Evolutionary conservation across 345 rosid species (phyloP).

Genomic region (Moricandia moricandioides): DNA sequence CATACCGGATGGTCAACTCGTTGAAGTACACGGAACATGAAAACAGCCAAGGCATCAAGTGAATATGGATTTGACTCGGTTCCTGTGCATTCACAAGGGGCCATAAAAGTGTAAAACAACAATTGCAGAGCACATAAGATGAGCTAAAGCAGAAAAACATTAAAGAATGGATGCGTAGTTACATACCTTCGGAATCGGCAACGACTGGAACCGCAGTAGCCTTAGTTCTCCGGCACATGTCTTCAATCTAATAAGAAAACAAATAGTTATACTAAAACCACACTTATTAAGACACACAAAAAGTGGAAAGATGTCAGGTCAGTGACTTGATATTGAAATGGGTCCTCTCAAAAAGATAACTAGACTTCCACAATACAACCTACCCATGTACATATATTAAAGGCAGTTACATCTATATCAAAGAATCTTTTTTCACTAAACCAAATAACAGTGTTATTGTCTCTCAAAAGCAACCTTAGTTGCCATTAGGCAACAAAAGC

Average conservation of each 20-base stretch:
- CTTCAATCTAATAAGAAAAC: constrained; percentile 61
- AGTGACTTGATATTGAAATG: background rate
- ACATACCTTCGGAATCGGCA: constrained; percentile 85
- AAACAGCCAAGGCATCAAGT: constrained; percentile 89
- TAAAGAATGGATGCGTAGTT: constrained; percentile 26
- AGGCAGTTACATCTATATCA: background rate
- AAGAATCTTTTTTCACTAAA: background rate
- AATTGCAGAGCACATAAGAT: constrained; percentile 7
- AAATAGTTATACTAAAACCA: background rate
- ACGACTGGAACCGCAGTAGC: constrained; percentile 87
- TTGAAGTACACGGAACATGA: constrained; percentile 85
- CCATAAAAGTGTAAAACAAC: background rate
- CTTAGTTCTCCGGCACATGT: constrained; percentile 69
- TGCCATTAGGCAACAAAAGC: background rate
- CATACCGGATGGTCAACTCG: constrained; percentile 86
- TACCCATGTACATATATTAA: background rate
- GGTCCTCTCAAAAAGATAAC: background rate
- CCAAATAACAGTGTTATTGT: background rate
- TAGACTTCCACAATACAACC: background rate
- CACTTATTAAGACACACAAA: background rate
- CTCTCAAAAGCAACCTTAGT: background rate
- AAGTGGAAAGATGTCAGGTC: constrained; percentile 5
- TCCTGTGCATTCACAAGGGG: constrained; percentile 48
- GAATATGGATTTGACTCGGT: constrained; percentile 82
- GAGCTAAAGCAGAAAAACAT: constrained; percentile 4